Base-by-base conservation (phyloP, 352 stramenopile species). In the Phytophthora sp. region DNA sequence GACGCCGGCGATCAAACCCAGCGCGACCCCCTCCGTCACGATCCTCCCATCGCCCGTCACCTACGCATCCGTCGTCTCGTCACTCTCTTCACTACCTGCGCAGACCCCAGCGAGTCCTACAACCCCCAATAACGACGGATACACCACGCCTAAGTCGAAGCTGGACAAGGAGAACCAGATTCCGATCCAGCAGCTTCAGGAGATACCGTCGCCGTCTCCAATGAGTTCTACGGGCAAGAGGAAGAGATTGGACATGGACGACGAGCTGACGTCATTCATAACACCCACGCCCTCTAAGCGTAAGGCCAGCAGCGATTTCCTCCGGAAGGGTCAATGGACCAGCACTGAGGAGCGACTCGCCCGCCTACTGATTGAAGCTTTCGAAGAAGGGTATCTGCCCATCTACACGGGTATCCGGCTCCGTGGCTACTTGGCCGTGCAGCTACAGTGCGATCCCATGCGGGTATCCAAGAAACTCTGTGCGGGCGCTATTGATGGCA, bases 381-480 rank as follows among this genome's bases (percentile, higher is more conserved):
- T 93, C 47, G 80, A 90, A 51, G 77, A 90, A 57, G 84, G 84
- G 3, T 88, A 88, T 38, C 44, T 93, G 36, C 84, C 84, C 0
- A 85, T 93, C 23, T 90, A 90, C 61, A 90, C 79, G 21, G 82
- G 82, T 21, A 90, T 91, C 29, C 79, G 80, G 16, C 73, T 94
- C 0, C 83, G 86, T 52, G 86, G 86, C 2, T 94, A 91, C 63
- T 68, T 94, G 51, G 86, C 84, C 2, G 77, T 90, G 26, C 84
- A 91, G 49, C 63, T 94, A 21, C 84, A 93, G 47, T 94, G 86
- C 36, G 86, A 92, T 31, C 86, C 86, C 31, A 94, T 94, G 86
- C 73, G 86, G 11, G 80, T 94, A 35, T 91, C 82, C 16, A 94
- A 94, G 71, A 94, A 94, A 41, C 72, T 94, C 27, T 91, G 83